Base-by-base conservation (phyloP, 1,284 basidiomycete species). In the Ceratobasidium sp. region DNA sequence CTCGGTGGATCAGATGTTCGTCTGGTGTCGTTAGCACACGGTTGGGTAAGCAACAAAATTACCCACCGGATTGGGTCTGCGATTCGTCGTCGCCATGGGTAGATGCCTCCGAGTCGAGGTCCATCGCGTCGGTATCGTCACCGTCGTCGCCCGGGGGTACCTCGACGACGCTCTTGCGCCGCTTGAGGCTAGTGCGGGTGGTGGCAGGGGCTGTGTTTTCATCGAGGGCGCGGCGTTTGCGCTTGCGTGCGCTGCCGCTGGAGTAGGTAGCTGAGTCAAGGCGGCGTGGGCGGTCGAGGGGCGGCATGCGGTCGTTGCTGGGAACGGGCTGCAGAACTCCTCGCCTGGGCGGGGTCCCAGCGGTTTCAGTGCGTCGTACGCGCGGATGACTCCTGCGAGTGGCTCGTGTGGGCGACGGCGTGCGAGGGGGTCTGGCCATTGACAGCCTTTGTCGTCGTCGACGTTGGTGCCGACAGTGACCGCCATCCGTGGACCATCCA, bases 1-100 rank as follows among this genome's bases (percentile, higher is more conserved):
- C 75, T 12, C 49, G 48, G 46, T 72, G 58, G 46, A 75, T 67
- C 58, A 75, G 70, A 60, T 72, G 73, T 60, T 75, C 75, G 61
- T 75, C 75, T 63, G 74, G n/a, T 60, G 38, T 60, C 5, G 38
- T 42, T 38, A 60, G 40, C 58, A 23, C 38, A 44, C 36, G 58
- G 6, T 60, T 42, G 40, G 51, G 51, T 53, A 53, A 40, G 36
- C 58, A 42, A 12, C 42, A 56, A 42, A 69, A 58, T 56, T 28
- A 58, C 64, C 48, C 40, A 69, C 64, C 64, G 2, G 51, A 56
- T 53, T 69, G 64, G 1, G 64, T 38, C 21, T 69, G 53, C 23
- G 58, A 60, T 42, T 69, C 64, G 36, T 69, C 64, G 64, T 40
- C 64, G 1, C 44, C 64, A 53, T 69, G 64, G 21, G 51, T 40